phyloP scores from a whole-genome alignment of 2,329 filamentous ascomycete genomes.

The Juglanconis oblonga region DNA sequence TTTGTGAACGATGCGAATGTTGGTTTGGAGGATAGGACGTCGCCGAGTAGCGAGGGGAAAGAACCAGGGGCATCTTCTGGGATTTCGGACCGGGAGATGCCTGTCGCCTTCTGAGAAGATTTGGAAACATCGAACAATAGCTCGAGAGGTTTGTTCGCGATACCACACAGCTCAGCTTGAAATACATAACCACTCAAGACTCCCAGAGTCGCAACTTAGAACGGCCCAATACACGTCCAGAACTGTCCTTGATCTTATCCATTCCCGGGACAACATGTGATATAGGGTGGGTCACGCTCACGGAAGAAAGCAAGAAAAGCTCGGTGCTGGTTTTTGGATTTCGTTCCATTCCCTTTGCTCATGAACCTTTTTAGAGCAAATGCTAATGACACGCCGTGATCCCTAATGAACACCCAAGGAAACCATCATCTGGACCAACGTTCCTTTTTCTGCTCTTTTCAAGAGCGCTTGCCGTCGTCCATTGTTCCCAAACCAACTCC shows the following conservation, averaged over 20 bases:
- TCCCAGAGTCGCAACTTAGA: too few relatives aligned
- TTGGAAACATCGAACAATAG: not conserved
- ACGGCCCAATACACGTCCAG: too few relatives aligned
- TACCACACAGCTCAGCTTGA: not conserved
- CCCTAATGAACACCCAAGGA: slow-evolving; percentile 60
- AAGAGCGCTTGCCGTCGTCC: slow-evolving; percentile 20
- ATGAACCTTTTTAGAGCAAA: slow-evolving; percentile 40
- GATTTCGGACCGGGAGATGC: not conserved
- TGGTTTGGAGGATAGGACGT: slow-evolving; percentile 6
- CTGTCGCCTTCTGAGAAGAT: not conserved
- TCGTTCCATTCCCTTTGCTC: slow-evolving; percentile 39
- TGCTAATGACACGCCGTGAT: slow-evolving; percentile 59
- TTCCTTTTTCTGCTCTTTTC: not conserved
- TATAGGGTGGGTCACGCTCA: too few relatives aligned
- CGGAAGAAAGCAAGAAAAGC: not conserved
- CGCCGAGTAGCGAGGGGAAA: slow-evolving; percentile 11
- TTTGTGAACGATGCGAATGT: slow-evolving; percentile 38
- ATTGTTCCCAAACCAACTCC: slow-evolving; percentile 2
- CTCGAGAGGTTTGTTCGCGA: not conserved
- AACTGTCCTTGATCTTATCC: too few relatives aligned
- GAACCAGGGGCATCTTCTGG: not conserved
- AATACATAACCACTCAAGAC: not conserved
- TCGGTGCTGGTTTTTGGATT: slow-evolving; percentile 32
- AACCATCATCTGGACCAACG: slow-evolving; percentile 35
- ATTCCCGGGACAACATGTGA: too few relatives aligned